phyloP scores from a whole-genome alignment of 2,329 filamentous ascomycete genomes.

The Penicillium sp. region DNA sequence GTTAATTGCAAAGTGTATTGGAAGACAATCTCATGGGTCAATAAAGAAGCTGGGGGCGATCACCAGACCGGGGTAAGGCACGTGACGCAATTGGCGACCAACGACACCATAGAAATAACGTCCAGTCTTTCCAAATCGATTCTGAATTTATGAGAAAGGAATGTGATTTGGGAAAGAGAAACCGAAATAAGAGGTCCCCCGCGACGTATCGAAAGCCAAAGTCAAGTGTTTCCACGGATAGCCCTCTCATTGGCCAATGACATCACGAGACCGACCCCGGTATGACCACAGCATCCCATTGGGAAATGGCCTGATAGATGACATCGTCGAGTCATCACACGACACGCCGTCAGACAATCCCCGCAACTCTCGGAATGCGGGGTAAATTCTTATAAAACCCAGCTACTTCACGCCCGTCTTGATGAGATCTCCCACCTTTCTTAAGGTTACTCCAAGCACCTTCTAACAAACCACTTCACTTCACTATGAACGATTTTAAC shows the following conservation, averaged over 20 bases:
- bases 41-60: too few relatives aligned
- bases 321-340: slow-evolving; percentile 17
- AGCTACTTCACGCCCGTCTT: background rate
- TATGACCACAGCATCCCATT: slow-evolving; percentile 13
- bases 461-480: background rate
- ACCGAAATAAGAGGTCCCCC: background rate
- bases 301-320: slow-evolving; percentile 2
- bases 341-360: slow-evolving; percentile 1
- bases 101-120: too few relatives aligned
- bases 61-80: too few relatives aligned
- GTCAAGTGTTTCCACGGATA: slow-evolving; percentile 3
- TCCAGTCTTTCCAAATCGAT: too few relatives aligned
- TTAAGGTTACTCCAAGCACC: background rate
- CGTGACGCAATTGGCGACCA: too few relatives aligned
- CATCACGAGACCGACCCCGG: slow-evolving; percentile 5
- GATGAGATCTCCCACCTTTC: background rate
- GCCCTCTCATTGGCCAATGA: slow-evolving; percentile 5
- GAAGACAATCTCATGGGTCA: too few relatives aligned
- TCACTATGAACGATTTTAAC: slow-evolving; percentile 8
- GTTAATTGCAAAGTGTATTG: too few relatives aligned
- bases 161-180: too few relatives aligned
- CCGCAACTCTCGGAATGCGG: slow-evolving; percentile 6
- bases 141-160: too few relatives aligned
- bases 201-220: background rate
- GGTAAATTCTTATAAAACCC: slow-evolving; percentile 1